Evolutionary conservation across 352 stramenopile genomes (phyloP), one percentile per base, ranked within the genome.

Genomic region (Pythium apleroticum): DNA sequence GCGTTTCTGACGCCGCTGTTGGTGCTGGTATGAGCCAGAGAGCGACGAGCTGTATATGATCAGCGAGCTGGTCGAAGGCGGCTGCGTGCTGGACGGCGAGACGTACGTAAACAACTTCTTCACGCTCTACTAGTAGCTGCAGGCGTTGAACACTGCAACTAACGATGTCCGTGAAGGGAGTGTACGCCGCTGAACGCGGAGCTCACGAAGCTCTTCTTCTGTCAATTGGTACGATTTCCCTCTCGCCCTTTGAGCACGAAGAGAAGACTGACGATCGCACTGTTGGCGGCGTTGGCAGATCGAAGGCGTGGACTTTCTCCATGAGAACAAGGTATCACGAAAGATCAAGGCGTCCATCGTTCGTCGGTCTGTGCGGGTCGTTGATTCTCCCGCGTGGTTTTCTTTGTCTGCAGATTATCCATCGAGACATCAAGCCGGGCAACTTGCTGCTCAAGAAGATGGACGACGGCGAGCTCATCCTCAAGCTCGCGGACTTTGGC

Each of bases 31-130:
- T 3, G 12, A 17, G 10, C 6, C 54, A 94, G 86, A 90, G 12
- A 88, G 79, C 57, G 73, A 91, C 17, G 78, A 90, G 66, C 56
- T 94, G 60, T 94, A 88, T 68, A 91, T 94, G 84, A 86, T 94
- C 28, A 93, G 84, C 52, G 86, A 94, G 65, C 63, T 94, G 17
- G 74, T 93, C 8, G 86, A 93, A 52, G 83, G 85, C 10, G 84
- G 84, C 0, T 64, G 80, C 1, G 80, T 94, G 39, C 59, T 93
- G 10, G 81, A 91, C 30, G 81, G 76, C 52, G 81, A 91, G 25
- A 77, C 63, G 84, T 93, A 69, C 39, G 74, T 72, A n/a, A n/a
- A n/a, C n/a, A n/a, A n/a, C n/a, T n/a, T n/a, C n/a, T n/a, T n/a
- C n/a, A n/a, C n/a, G n/a, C n/a, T n/a, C n/a, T n/a, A n/a, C n/a